Conservation (phyloP, 805 yeast species). For the Cyberlindnera meyerae region DNA sequence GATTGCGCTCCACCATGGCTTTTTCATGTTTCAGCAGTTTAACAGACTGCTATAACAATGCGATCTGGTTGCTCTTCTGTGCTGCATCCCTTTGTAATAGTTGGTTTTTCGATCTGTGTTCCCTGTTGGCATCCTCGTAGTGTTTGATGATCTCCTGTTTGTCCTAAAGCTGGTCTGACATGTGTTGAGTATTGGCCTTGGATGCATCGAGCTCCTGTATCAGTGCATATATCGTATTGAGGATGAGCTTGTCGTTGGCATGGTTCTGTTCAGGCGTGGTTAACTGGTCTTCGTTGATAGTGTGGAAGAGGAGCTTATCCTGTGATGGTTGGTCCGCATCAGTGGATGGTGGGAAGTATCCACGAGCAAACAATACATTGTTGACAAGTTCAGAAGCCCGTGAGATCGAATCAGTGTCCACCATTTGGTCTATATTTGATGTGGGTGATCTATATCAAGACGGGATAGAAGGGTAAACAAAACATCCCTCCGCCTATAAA, state of each 20-base stretch:
- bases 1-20: constrained; percentile 4
- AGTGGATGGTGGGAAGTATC: constrained; percentile 7
- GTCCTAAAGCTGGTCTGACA: constrained; percentile 10
- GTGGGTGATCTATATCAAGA: too few species aligned
- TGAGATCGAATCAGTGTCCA: constrained; percentile 11
- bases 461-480: background rate
- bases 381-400: constrained; percentile 15
- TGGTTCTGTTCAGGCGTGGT: constrained; percentile 1
- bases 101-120: constrained; percentile 1
- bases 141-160: constrained; percentile 13
- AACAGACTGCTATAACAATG: background rate
- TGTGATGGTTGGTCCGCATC: background rate
- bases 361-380: constrained; percentile 13
- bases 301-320: constrained; percentile 6
- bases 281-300: constrained; percentile 2
- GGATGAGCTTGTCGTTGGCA: constrained; percentile 7
- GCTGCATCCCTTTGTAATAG: background rate
- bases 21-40: constrained; percentile 1
- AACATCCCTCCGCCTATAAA: too few species aligned
- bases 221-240: constrained; percentile 17
- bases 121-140: constrained; percentile 6
- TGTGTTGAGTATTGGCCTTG: constrained; percentile 6
- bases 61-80: constrained; percentile 3
- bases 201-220: constrained; percentile 13
- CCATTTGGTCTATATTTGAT: too few species aligned